These are phyloP conservation scores for Inga oerstediana DNA, from an alignment of 306 rosid species.

Conservation along the genomic window DNA sequence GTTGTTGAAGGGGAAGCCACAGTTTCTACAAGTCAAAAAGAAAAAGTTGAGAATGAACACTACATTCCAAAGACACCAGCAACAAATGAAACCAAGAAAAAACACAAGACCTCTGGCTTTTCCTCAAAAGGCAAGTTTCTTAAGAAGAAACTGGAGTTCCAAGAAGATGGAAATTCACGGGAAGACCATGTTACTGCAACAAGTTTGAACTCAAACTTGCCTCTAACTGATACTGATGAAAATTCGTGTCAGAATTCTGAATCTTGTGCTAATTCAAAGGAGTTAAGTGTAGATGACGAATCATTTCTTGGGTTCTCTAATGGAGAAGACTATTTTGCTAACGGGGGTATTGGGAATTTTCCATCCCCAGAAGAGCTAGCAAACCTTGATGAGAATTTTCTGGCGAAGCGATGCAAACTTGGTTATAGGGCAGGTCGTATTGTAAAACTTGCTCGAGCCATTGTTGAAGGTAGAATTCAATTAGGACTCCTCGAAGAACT, in stretches of 20 bases:
- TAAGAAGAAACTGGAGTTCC: slow-evolving; percentile 30
- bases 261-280: slow-evolving; percentile 2
- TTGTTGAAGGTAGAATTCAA: slow-evolving; percentile 52
- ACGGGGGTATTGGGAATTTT: slow-evolving; percentile 41
- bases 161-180: slow-evolving; percentile 16
- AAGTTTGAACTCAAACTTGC: not conserved
- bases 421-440: slow-evolving; percentile 57
- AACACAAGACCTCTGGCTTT: slow-evolving; percentile 3
- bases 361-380: slow-evolving; percentile 53
- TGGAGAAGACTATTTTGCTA: slow-evolving; percentile 26
- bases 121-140: slow-evolving; percentile 10
- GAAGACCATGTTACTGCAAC: slow-evolving; percentile 2
- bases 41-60: slow-evolving; percentile 18
- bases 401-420: slow-evolving; percentile 53
- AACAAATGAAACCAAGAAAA: slow-evolving; percentile 34
- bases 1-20: not conserved
- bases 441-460: slow-evolving; percentile 46
- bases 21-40: slow-evolving; percentile 4
- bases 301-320: slow-evolving; percentile 5
- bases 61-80: slow-evolving; percentile 49
- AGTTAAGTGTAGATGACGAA: not conserved
- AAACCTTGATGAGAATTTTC: slow-evolving; percentile 42
- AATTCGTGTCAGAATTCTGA: slow-evolving; percentile 11
- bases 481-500: slow-evolving; percentile 47
- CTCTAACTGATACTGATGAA: slow-evolving; percentile 25